Evolutionary conservation across 2,329 filamentous ascomycete species (phyloP).

Genomic region (Akanthomyces uredinophilus): DNA sequence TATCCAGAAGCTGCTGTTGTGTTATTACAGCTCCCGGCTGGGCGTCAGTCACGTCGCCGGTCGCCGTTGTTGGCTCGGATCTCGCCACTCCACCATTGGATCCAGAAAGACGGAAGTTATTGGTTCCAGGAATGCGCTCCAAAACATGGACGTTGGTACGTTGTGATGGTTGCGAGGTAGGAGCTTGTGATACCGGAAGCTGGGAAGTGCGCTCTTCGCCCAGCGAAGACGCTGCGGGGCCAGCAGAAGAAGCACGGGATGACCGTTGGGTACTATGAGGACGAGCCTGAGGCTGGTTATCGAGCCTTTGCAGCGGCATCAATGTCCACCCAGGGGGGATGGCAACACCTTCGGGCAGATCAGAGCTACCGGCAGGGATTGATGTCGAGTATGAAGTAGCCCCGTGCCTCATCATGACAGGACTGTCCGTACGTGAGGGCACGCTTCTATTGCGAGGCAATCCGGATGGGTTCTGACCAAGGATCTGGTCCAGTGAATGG

Average conservation of each 20-base stretch:
- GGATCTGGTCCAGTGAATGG: neutral
- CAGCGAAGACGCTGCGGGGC: conserved; percentile 5
- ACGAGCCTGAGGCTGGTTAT: conserved; percentile 26
- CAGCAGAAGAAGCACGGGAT: conserved; percentile 9
- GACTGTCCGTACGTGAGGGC: conserved; percentile 23
- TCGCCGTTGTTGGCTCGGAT: neutral
- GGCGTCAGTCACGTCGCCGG: neutral
- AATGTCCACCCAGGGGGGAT: conserved; percentile 62
- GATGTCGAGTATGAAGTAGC: conserved; percentile 40
- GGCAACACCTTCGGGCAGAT: conserved; percentile 58
- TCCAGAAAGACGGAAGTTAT: neutral
- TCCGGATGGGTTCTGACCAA: neutral
- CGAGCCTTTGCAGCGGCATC: conserved; percentile 54
- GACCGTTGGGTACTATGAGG: conserved; percentile 2
- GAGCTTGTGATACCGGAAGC: neutral
- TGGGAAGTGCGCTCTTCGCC: neutral
- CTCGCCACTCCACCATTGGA: neutral
- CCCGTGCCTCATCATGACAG: conserved; percentile 44
- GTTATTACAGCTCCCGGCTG: neutral
- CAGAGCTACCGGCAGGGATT: conserved; percentile 55
- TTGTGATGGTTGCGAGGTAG: conserved; percentile 38
- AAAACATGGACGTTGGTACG: conserved; percentile 24
- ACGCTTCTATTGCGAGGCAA: conserved; percentile 3
- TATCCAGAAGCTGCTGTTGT: conserved; percentile 4
- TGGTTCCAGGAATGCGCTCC: conserved; percentile 6